Percentiles rank a stretch among this genome's conserved stretches.
Conservation (phyloP, 2,329 filamentous ascomycete species). For the Ophiostoma sp. region DNA sequence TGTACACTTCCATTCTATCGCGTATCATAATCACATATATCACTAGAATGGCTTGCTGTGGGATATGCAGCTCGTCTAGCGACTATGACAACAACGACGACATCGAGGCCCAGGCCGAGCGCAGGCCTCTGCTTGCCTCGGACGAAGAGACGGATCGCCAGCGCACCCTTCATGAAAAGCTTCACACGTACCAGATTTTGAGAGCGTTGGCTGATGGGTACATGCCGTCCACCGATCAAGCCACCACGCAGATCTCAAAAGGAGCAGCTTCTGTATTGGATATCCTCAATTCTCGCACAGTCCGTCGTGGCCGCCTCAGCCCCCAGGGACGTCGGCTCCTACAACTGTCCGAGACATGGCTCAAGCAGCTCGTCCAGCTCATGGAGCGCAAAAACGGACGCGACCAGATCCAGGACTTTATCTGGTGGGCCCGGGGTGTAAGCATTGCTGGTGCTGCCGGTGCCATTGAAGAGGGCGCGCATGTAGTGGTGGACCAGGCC, state of each 20-base stretch:
- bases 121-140: constrained; percentile 17
- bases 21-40: neutral
- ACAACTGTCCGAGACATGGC: constrained; percentile 65
- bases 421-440: constrained; percentile 67
- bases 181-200: constrained; percentile 89
- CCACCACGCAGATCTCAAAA: constrained; percentile 65
- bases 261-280: constrained; percentile 41
- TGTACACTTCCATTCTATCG: neutral
- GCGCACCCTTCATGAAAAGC: constrained; percentile 74
- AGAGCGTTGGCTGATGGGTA: constrained; percentile 75
- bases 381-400: constrained; percentile 73
- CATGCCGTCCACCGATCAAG: constrained; percentile 87
- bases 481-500: neutral
- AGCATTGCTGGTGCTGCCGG: constrained; percentile 57
- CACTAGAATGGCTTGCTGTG: neutral
- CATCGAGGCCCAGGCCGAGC: constrained; percentile 16
- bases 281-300: neutral
- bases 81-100: constrained; percentile 18
- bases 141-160: constrained; percentile 71
- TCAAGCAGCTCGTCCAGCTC: constrained; percentile 70
- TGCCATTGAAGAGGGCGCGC: constrained; percentile 38
- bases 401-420: constrained; percentile 85
- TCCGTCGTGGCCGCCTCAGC: constrained; percentile 59
- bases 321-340: constrained; percentile 68
- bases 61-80: constrained; percentile 1